Conservation (phyloP, 768 basidiomycete species). For the Kwoniella dendrophila region DNA sequence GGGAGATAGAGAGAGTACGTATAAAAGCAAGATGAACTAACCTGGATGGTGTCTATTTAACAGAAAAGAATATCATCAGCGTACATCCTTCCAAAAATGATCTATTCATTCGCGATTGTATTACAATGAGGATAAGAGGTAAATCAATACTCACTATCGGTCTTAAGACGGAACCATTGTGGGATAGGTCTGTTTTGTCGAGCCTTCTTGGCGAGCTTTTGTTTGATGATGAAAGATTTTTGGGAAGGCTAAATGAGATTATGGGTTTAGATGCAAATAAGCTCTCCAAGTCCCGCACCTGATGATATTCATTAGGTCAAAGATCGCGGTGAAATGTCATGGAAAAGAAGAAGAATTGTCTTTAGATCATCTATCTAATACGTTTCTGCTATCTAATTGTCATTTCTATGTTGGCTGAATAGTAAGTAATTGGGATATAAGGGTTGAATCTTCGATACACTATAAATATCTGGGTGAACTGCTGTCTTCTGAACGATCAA, state of each 20-base stretch:
- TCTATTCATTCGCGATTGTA: not conserved
- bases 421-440: no score
- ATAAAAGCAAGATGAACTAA: constrained; percentile 20
- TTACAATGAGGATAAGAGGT: not conserved
- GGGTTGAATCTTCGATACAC: no score
- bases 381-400: no score
- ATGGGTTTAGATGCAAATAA: no score
- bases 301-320: no score
- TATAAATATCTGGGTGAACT: no score
- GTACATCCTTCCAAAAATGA: not conserved
- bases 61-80: constrained; percentile 3
- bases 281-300: no score
- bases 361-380: no score
- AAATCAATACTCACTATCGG: constrained; percentile 76
- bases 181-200: constrained; percentile 99
- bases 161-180: constrained; percentile 96
- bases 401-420: no score
- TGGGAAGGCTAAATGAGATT: constrained; percentile 77
- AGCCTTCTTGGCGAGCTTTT: constrained; percentile 90
- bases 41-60: constrained; percentile 38
- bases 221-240: constrained; percentile 97
- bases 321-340: no score
- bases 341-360: no score
- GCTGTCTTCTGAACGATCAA: no score
- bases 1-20: not conserved